Evolutionary conservation across 139 green algal species (phyloP), one percentile per base, ranked within the genome.

Genomic region (Volvox reticuliferus): DNA sequence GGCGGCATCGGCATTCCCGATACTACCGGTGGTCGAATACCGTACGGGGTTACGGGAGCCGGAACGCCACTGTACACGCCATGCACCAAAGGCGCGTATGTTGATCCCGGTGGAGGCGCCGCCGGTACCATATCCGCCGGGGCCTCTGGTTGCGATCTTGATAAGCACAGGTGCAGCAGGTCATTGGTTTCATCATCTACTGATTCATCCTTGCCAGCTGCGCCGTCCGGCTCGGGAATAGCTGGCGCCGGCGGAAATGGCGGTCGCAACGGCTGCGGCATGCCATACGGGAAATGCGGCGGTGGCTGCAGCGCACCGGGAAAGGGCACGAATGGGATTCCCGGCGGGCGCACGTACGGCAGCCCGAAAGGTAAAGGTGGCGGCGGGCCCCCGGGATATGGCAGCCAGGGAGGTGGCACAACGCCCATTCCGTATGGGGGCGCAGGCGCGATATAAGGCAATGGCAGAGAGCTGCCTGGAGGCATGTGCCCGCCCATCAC

Each of bases 161-260:
- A 55, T 55, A 55, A 9, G 44, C 44, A 55, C 5, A 55, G 44
- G 44, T n/a, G 50, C 26, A 86, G 50, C 28, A 86, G 44, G 44
- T 86, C 79, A 21, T 86, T 24, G 26, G 79, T 86, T 6, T 86
- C 79, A 16, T 86, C 79, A 55, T 55, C 28, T 86, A 19, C 9
- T 71, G 32, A 1, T 67, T 55, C 76, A 19, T 55, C 76, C 2
- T 33, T 37, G 37, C 65, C 78, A 24, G 65, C 12, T 9, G 36
- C 78, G 21, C 9, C 78, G 1, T 16, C 36, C 19, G 78, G 37
- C 78, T 36, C 37, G 9, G 78, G 21, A 6, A 26, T 14, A 44
- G 18, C 37, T 24, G 78, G 21, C 78, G 68, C 21, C 20, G 78
- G 30, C 62, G 19, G 21, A 24, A 73, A 24, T 73, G 65, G 65